Evolutionary conservation across 352 stramenopile species (phyloP), one percentile per base, ranked within the genome.

Genomic region (Pythium scleroteichum): DNA sequence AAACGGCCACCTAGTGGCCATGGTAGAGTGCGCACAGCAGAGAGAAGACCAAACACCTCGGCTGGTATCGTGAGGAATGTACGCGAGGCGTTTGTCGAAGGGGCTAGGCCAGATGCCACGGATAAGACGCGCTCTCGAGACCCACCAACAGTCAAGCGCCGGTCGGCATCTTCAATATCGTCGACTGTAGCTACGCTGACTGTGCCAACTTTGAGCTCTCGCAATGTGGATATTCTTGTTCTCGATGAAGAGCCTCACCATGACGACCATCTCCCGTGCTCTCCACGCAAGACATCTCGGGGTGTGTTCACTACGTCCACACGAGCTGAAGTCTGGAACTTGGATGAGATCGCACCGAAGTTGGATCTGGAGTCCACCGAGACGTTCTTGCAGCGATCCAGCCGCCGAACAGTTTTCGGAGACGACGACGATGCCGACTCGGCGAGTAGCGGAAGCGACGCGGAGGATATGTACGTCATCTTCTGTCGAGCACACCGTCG

Each of bases 21-120:
- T 12, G 59, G 62, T 2, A 14, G 47, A 20, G 35, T 41, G 46
- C 26, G 48, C 55, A 58, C 49, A 16, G 42, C 71, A 6, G 72
- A 73, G 26, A 58, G 66, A 13, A 69, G 82, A 17, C 82, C 79
- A 2, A 82, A 78, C 13, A 88, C 79, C 2, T 88, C 79, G 0
- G 72, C 72, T 27, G 78, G 82, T 8, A 61, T 84, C 7, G 44
- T 83, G 20, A 69, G 73, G 22, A 79, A 75, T 14, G 71, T 87
- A 1, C 55, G 68, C 22, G 80, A 92, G 69, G 80, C 79, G 17
- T 90, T 90, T 53, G 69, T 82, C 3, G 77, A 89, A 4, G 58
- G 22, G 3, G n/a, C 29, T 1, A 5, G 40, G 12, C 8, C 41
- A 12, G 48, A 49, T n/a, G 2, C 49, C 5, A 35, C 29, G 10